These are phyloP conservation scores for Mortierella sp. DNA, from an alignment of 371 early-diverging fungal genomes.

Conservation along the genomic window DNA sequence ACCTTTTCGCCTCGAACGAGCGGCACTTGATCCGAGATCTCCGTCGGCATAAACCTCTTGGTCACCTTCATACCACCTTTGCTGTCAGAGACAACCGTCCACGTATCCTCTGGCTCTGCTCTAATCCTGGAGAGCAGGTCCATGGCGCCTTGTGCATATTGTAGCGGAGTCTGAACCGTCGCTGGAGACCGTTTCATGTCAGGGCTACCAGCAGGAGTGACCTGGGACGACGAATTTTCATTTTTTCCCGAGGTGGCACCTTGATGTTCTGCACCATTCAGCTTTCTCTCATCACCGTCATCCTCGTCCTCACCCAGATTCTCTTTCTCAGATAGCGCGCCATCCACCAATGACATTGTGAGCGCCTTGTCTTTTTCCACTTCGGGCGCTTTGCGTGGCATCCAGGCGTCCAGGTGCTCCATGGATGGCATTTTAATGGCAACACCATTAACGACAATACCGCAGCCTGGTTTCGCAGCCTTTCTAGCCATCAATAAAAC, in stretches of 20 bases:
- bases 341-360: slow-evolving; percentile 26
- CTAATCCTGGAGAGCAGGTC: slow-evolving; percentile 30
- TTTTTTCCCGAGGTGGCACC: background rate
- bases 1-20: slow-evolving; percentile 66
- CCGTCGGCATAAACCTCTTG: slow-evolving; percentile 56
- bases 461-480: slow-evolving; percentile 33
- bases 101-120: slow-evolving; percentile 56
- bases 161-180: slow-evolving; percentile 15
- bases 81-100: slow-evolving; percentile 61
- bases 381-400: slow-evolving; percentile 1
- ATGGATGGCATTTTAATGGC: slow-evolving; percentile 44
- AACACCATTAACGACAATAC: slow-evolving; percentile 46
- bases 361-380: slow-evolving; percentile 25
- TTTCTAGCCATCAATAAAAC: slow-evolving; percentile 63
- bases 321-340: slow-evolving; percentile 20
- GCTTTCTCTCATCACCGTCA: background rate
- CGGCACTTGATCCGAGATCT: slow-evolving; percentile 64
- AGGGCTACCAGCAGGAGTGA: background rate
- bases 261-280: background rate
- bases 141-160: slow-evolving; percentile 44
- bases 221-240: background rate
- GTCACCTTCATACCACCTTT: slow-evolving; percentile 60
- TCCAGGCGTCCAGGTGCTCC: slow-evolving; percentile 42
- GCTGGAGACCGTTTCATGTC: slow-evolving; percentile 4
- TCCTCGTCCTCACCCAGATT: slow-evolving; percentile 35